Evolutionary conservation across 83 land plant species (phyloP).

Genomic region (Picea mariana): DNA sequence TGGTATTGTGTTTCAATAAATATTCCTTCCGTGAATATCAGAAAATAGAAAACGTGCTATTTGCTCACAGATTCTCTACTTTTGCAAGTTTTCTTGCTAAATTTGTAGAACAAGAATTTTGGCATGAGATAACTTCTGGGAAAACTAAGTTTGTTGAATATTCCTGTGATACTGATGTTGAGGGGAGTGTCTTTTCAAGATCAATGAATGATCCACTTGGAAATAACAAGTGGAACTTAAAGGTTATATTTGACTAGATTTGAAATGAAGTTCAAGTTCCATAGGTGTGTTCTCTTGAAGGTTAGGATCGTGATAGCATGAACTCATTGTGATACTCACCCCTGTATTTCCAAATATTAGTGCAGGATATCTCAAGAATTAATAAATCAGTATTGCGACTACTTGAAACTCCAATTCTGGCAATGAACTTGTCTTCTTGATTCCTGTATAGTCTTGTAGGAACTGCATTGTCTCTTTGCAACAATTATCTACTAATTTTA

Average conservation of each 20-base stretch:
- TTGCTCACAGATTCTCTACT: constrained; percentile 75
- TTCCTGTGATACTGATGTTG: constrained; percentile 93
- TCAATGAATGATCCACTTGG: constrained; percentile 74
- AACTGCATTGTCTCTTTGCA: no score
- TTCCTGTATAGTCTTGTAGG: not conserved
- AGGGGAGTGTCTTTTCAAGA: constrained; percentile 95
- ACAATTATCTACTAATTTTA: no score
- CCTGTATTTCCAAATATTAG: no score
- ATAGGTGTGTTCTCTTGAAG: not conserved
- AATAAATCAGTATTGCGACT: constrained; percentile 74
- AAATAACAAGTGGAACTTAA: constrained; percentile 87
- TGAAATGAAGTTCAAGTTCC: not conserved
- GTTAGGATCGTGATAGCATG: no score
- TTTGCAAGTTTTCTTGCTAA: constrained; percentile 66
- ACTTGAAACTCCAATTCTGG: constrained; percentile 70
- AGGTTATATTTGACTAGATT: constrained; percentile 44
- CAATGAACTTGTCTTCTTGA: constrained; percentile 8
- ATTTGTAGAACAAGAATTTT: constrained; percentile 81
- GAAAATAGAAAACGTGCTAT: constrained; percentile 88
- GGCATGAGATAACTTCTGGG: constrained; percentile 83
- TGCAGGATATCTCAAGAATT: constrained; percentile 68
- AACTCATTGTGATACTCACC: no score
- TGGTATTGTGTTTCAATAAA: constrained; percentile 44
- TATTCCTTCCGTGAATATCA: constrained; percentile 88
- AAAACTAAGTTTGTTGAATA: constrained; percentile 78